phyloP scores from a whole-genome alignment of 768 basidiomycete genomes.

The Macrolepiota fuliginosa region DNA sequence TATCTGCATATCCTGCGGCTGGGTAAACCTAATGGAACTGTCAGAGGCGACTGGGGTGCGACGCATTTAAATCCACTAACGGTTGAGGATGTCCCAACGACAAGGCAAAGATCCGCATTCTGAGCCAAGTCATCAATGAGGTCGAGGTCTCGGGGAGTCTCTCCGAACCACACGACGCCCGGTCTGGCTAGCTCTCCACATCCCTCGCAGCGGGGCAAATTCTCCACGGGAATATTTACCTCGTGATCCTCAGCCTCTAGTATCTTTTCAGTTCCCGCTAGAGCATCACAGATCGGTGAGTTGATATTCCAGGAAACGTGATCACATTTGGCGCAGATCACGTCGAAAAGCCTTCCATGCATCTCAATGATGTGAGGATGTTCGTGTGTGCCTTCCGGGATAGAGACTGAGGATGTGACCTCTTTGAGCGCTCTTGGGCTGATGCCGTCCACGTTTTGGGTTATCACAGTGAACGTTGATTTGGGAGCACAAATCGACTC shows the following conservation, averaged over 20 bases:
- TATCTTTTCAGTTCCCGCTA: slow-evolving; percentile 41
- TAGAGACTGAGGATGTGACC: slow-evolving; percentile 14
- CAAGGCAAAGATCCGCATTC: slow-evolving; percentile 48
- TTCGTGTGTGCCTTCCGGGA: slow-evolving; percentile 18
- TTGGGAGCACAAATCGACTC: slow-evolving; percentile 34
- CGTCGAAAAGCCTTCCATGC: slow-evolving; percentile 60
- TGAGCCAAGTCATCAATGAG: slow-evolving; percentile 39
- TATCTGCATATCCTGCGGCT: slow-evolving; percentile 35
- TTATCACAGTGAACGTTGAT: slow-evolving; percentile 49
- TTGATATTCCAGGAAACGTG: slow-evolving; percentile 36
- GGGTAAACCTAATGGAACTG: slow-evolving; percentile 35
- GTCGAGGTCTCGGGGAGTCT: slow-evolving; percentile 36
- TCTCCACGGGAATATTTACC: slow-evolving; percentile 32
- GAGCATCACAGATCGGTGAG: slow-evolving; percentile 43
- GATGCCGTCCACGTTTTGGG: slow-evolving; percentile 64
- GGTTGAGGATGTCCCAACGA: slow-evolving; percentile 54
- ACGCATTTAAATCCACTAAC: slow-evolving; percentile 25
- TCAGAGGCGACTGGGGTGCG: neutral
- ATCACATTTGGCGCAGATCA: slow-evolving; percentile 40
- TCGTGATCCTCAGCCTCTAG: slow-evolving; percentile 33
- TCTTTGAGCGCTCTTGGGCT: slow-evolving; percentile 36
- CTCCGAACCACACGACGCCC: slow-evolving; percentile 61
- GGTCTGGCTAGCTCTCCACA: slow-evolving; percentile 46
- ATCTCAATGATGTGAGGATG: slow-evolving; percentile 48
- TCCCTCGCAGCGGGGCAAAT: slow-evolving; percentile 42